A percentile compares a stretch with the other conserved stretches of the same genome.
Conservation (phyloP, 1,139 yeast genomes). For the Nakaseomyces kungkrabaensis region DNA sequence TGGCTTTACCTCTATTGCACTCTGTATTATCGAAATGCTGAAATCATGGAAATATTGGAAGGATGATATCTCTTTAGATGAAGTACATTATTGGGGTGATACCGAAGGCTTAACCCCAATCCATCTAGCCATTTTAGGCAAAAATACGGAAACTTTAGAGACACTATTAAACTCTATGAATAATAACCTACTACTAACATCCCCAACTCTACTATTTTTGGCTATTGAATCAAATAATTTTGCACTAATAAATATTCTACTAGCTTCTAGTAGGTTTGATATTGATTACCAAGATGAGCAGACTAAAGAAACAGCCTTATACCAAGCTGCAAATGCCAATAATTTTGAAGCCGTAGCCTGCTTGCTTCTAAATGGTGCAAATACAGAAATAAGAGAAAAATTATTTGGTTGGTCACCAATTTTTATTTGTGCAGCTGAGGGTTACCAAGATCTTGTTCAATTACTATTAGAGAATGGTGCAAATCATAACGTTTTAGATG, state of each 20-base stretch:
- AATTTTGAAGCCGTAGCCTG: slow-evolving; percentile 44
- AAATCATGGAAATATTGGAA: slow-evolving; percentile 45
- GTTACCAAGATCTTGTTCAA: slow-evolving; percentile 48
- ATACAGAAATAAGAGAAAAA: slow-evolving; percentile 65
- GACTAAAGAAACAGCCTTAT: slow-evolving; percentile 70
- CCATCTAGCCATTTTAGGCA: slow-evolving; percentile 73
- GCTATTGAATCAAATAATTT: slow-evolving; percentile 65
- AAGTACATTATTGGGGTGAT: slow-evolving; percentile 63
- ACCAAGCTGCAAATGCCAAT: slow-evolving; percentile 65
- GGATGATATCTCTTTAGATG: slow-evolving; percentile 45
- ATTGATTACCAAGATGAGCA: slow-evolving; percentile 55
- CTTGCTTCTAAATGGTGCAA: slow-evolving; percentile 51
- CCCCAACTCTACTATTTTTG: slow-evolving; percentile 49
- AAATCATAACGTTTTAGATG: slow-evolving; percentile 51
- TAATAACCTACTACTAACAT: slow-evolving; percentile 30
- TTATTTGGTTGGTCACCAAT: slow-evolving; percentile 94
- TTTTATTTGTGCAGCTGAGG: slow-evolving; percentile 86
- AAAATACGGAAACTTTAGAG: slow-evolving; percentile 68
- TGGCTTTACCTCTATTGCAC: slow-evolving; percentile 61
- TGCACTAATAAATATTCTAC: slow-evolving; percentile 44
- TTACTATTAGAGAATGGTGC: slow-evolving; percentile 47
- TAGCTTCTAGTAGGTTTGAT: slow-evolving; percentile 50
- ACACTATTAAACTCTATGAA: slow-evolving; percentile 44
- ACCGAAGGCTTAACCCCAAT: slow-evolving; percentile 74
- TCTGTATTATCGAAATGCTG: slow-evolving; percentile 44